Evolutionary conservation across 1,139 yeast species (phyloP).

Genomic region (Ogataea hybrid): DNA sequence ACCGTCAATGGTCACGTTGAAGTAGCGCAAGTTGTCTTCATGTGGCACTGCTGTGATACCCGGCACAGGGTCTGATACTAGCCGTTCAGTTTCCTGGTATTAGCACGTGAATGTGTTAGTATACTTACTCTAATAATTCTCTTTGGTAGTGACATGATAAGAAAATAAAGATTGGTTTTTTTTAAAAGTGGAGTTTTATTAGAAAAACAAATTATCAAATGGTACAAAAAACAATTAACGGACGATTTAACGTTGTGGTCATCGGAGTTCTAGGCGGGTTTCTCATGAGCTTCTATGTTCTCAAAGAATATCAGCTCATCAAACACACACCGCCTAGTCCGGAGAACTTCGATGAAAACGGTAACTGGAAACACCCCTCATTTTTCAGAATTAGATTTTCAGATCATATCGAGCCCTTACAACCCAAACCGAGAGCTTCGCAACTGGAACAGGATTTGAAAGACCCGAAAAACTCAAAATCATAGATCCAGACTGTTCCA

Average conservation of each 20-base stretch:
- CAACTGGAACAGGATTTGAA: slow-evolving; percentile 6
- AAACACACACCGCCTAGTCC: slow-evolving; percentile 34
- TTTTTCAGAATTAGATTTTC: slow-evolving; percentile 28
- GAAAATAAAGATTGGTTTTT: slow-evolving; percentile 1
- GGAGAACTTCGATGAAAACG: slow-evolving; percentile 33
- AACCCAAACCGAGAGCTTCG: slow-evolving; percentile 21
- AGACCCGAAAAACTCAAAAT: background rate
- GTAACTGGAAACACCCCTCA: slow-evolving; percentile 32
- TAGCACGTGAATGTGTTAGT: background rate
- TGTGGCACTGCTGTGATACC: slow-evolving; percentile 93
- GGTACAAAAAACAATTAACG: slow-evolving; percentile 26
- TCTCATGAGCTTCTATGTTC: slow-evolving; percentile 25
- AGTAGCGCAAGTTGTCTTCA: slow-evolving; percentile 89
- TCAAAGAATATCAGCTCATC: slow-evolving; percentile 32
- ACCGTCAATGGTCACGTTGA: slow-evolving; percentile 86
- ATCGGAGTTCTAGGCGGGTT: slow-evolving; percentile 29
- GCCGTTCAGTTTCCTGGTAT: slow-evolving; percentile 78
- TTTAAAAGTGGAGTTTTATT: slow-evolving; percentile 1
- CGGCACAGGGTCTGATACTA: slow-evolving; percentile 93
- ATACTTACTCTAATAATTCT: slow-evolving; percentile 73
- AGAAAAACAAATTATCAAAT: slow-evolving; percentile 8
- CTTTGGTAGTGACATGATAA: slow-evolving; percentile 55
- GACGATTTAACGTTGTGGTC: slow-evolving; percentile 28
- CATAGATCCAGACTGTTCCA: background rate
- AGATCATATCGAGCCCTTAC: slow-evolving; percentile 29